A percentile compares a stretch with the other conserved stretches of the same genome.
Evolutionary conservation across 345 rosid genomes (phyloP).

Genomic region (Nephelium lappaceum): DNA sequence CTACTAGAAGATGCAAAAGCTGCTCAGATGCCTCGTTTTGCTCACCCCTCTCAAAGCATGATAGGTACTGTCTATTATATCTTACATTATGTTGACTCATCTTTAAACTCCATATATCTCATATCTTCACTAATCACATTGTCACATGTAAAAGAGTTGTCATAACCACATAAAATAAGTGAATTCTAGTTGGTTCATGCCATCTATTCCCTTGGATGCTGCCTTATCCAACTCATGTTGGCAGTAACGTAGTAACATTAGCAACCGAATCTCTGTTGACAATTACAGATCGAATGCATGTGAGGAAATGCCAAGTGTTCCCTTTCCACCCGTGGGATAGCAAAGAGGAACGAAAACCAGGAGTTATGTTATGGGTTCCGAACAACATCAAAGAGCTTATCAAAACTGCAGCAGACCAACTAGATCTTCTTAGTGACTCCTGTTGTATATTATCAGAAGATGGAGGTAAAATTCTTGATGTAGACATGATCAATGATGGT

Average conservation of each 20-base stretch:
- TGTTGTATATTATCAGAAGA: conserved; percentile 69
- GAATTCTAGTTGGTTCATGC: neutral
- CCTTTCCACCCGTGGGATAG: conserved; percentile 67
- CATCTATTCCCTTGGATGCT: neutral
- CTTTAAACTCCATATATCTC: neutral
- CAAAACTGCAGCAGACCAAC: conserved; percentile 49
- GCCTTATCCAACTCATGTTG: neutral
- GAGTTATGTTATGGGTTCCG: conserved; percentile 77
- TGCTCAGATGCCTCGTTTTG: conserved; percentile 41
- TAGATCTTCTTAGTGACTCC: conserved; percentile 37
- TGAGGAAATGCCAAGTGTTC: conserved; percentile 71
- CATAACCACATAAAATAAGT: too few species aligned
- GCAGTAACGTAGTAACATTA: neutral
- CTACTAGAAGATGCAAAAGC: conserved; percentile 71
- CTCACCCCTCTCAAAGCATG: conserved; percentile 32
- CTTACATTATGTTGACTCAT: too few species aligned
- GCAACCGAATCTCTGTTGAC: conserved; percentile 7
- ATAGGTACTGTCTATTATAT: conserved; percentile 44
- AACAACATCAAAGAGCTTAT: conserved; percentile 56
- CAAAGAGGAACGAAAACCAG: conserved; percentile 50
- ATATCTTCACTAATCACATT: too few species aligned
- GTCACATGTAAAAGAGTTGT: too few species aligned
- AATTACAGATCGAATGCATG: conserved; percentile 44
- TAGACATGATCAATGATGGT: conserved; percentile 69
- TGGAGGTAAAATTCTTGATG: conserved; percentile 66